A percentile compares a stretch with the other conserved stretches of the same genome.
Evolutionary conservation across 495 filamentous ascomycete genomes (phyloP).

Genomic region (Lindgomyces ingoldianus): DNA sequence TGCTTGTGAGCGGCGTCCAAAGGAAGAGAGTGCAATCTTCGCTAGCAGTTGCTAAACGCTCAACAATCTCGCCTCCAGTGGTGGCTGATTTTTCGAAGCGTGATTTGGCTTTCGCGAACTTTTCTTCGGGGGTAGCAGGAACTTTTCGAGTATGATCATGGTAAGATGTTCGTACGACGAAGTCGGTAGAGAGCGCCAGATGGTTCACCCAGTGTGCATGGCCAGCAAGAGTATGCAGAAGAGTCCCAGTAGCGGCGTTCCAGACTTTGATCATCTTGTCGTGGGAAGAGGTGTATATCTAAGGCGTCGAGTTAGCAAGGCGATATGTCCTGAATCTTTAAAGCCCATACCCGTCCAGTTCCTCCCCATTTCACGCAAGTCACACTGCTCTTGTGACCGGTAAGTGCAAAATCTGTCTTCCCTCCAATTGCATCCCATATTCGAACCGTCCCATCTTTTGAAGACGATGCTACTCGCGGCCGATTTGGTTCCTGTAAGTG

Average conservation of each 20-base stretch:
- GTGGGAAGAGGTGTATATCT: constrained; percentile 86
- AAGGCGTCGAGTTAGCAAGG: too few species aligned
- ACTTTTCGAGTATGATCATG: constrained; percentile 78
- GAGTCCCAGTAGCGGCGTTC: constrained; percentile 74
- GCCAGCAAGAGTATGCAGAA: constrained; percentile 73
- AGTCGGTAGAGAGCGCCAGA: constrained; percentile 89
- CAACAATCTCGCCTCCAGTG: constrained; percentile 72
- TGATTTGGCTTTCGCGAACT: constrained; percentile 71
- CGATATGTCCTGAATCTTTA: too few species aligned
- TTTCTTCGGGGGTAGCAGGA: constrained; percentile 68
- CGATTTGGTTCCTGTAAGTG: constrained; percentile 73
- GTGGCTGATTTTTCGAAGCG: constrained; percentile 89
- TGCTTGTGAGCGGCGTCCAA: constrained; percentile 81
- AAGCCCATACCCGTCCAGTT: constrained; percentile 52
- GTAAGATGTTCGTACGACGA: constrained; percentile 82
- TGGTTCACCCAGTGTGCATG: constrained; percentile 98
- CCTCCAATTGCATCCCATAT: constrained; percentile 83
- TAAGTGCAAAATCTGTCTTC: constrained; percentile 75
- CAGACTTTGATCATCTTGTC: constrained; percentile 94
- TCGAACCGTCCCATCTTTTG: constrained; percentile 86
- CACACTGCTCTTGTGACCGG: constrained; percentile 84
- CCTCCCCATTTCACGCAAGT: constrained; percentile 96
- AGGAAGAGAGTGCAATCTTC: constrained; percentile 98
- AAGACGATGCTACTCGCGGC: constrained; percentile 82
- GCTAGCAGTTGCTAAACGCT: constrained; percentile 84